These are phyloP conservation scores for Nidularia sp. DNA, from an alignment of 768 basidiomycete genomes.

Conservation along the genomic window DNA sequence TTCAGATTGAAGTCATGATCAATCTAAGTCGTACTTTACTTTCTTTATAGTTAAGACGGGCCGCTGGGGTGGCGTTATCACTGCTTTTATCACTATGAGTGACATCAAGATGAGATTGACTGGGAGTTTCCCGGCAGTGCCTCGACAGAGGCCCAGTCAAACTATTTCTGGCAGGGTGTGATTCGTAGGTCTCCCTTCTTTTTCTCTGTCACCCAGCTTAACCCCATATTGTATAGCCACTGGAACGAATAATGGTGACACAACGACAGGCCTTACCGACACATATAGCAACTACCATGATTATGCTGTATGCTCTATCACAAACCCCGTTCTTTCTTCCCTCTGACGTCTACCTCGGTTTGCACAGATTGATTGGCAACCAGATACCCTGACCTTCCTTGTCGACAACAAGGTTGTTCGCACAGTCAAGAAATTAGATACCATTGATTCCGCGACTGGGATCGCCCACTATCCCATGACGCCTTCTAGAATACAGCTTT, in stretches of 20 bases:
- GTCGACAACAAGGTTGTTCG: conserved; percentile 73
- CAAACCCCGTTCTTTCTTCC: not conserved
- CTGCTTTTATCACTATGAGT: conserved; percentile 83
- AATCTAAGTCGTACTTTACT: not conserved
- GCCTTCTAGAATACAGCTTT: conserved; percentile 77
- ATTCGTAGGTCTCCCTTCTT: conserved; percentile 44
- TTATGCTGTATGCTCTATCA: conserved; percentile 51
- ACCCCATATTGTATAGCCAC: conserved; percentile 23
- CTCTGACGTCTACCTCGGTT: not conserved
- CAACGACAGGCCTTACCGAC: conserved; percentile 47
- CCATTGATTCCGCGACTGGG: conserved; percentile 45
- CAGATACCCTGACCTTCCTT: conserved; percentile 56
- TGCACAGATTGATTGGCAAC: conserved; percentile 76
- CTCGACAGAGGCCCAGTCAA: conserved; percentile 69
- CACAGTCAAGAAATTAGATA: conserved; percentile 58
- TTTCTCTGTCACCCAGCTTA: not conserved
- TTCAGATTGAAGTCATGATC: not conserved
- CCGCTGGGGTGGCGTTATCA: conserved; percentile 77
- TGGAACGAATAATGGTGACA: conserved; percentile 42
- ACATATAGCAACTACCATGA: conserved; percentile 72
- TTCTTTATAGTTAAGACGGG: conserved; percentile 63
- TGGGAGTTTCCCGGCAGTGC: conserved; percentile 77
- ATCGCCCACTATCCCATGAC: conserved; percentile 68
- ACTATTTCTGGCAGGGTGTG: conserved; percentile 75
- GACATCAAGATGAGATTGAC: conserved; percentile 84